A percentile compares a stretch with the other conserved stretches of the same genome.
phyloP scores from a whole-genome alignment of 1,284 basidiomycete species.

The Melampsora americana region DNA sequence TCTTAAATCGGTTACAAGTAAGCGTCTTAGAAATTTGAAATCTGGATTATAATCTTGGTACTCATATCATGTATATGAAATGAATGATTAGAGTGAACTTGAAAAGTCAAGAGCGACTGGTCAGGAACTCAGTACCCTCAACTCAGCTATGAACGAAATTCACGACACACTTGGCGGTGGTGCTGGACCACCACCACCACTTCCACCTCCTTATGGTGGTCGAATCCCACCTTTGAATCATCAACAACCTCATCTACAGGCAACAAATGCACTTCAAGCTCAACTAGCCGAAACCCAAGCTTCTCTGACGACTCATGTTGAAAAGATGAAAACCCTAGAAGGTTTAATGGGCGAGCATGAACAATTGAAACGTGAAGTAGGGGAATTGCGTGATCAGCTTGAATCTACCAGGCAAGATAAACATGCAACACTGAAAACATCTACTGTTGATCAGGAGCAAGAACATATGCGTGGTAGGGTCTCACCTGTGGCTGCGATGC shows the following conservation, averaged over 20 bases:
- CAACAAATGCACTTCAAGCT: conserved; percentile 64
- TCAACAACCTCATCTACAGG: conserved; percentile 46
- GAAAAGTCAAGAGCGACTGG: conserved; percentile 91
- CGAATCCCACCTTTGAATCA: conserved; percentile 44
- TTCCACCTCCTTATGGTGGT: conserved; percentile 53
- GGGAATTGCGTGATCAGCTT: conserved; percentile 55
- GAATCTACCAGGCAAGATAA: conserved; percentile 65
- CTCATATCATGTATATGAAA: conserved; percentile 57
- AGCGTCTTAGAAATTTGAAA: conserved; percentile 73
- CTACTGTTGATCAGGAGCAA: background rate
- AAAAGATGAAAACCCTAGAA: conserved; percentile 80
- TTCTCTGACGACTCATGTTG: conserved; percentile 73
- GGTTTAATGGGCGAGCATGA: conserved; percentile 78
- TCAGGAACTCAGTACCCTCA: conserved; percentile 76
- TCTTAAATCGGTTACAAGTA: conserved; percentile 58
- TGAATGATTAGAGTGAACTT: conserved; percentile 74
- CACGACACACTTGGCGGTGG: conserved; percentile 85
- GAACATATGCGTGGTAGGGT: conserved; percentile 27
- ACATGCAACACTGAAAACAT: conserved; percentile 53
- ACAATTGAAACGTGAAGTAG: conserved; percentile 74
- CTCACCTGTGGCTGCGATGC: conserved; percentile 40
- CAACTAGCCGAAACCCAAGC: conserved; percentile 83
- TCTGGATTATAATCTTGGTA: conserved; percentile 69
- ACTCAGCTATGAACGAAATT: conserved; percentile 80
- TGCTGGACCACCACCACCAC: conserved; percentile 66